phyloP scores from a whole-genome alignment of 108 stramenopile genomes.

The Pseudonitzschia pungens region DNA sequence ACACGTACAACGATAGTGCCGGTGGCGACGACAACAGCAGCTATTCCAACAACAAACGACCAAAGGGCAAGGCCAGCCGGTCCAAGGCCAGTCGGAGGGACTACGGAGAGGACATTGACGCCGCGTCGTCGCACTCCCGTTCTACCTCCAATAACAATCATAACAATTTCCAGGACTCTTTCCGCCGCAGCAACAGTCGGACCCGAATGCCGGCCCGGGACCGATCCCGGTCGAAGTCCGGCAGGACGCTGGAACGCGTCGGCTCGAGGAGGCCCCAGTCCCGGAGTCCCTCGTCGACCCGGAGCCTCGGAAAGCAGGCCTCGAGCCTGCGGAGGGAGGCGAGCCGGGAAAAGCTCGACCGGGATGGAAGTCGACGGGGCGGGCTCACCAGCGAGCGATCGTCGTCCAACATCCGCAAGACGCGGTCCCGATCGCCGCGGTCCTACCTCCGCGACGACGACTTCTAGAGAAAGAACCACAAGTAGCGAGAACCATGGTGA shows the following conservation, averaged over 20 bases:
- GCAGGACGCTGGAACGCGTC: background rate
- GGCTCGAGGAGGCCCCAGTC: background rate
- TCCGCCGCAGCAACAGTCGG: background rate
- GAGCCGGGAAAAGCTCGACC: background rate
- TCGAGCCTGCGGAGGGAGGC: background rate
- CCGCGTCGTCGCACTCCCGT: too few species aligned
- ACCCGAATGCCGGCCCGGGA: background rate
- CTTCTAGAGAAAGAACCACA: background rate
- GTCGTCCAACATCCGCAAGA: too few species aligned
- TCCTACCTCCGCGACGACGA: background rate
- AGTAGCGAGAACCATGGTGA: too few species aligned
- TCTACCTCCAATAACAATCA: too few species aligned
- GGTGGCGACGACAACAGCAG: background rate
- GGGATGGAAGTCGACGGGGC: too few species aligned
- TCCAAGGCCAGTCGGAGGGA: constrained; percentile 1
- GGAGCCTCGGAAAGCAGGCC: background rate
- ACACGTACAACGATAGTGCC: background rate
- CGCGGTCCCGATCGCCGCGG: background rate
- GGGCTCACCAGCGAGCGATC: too few species aligned
- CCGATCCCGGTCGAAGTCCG: background rate
- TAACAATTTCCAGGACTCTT: too few species aligned
- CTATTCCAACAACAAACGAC: background rate
- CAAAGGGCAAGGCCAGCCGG: background rate
- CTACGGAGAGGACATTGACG: background rate
- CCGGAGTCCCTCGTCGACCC: background rate